These are phyloP conservation scores for Stagonosporopsis vannaccii DNA, from an alignment of 2,329 filamentous ascomycete species.

Conservation along the genomic window DNA sequence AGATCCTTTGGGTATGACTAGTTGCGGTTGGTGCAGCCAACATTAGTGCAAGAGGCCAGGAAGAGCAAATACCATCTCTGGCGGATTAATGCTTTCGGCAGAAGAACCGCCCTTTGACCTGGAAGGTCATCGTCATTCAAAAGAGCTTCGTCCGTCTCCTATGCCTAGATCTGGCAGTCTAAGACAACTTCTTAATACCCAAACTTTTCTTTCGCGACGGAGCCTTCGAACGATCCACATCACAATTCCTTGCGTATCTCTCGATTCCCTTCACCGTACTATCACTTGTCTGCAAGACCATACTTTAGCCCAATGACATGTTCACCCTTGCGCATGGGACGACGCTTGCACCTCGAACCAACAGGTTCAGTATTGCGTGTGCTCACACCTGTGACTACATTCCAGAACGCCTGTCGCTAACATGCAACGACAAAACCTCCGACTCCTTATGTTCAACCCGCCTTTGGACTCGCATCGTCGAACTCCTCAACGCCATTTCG, in stretches of 20 bases:
- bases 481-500: slow-evolving; percentile 7
- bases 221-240: not conserved
- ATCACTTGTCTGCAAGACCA: not conserved
- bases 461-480: slow-evolving; percentile 2
- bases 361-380: slow-evolving; percentile 7
- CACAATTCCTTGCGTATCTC: not conserved
- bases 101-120: not conserved
- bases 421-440: not conserved
- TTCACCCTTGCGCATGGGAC: not conserved
- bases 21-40: not conserved
- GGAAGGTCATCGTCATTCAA: not conserved
- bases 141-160: not conserved
- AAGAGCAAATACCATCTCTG: not conserved
- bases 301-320: not conserved
- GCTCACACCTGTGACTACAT: slow-evolving; percentile 6
- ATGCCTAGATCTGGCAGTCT: not conserved
- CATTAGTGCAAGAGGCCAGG: not conserved
- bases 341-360: not conserved
- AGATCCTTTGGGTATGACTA: not conserved
- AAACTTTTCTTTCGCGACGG: not conserved
- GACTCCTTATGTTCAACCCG: not conserved
- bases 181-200: not conserved
- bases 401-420: slow-evolving; percentile 14
- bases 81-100: not conserved
- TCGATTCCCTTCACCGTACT: not conserved